Conservation (phyloP, 805 yeast species). For the Starmerella etchellsii region DNA sequence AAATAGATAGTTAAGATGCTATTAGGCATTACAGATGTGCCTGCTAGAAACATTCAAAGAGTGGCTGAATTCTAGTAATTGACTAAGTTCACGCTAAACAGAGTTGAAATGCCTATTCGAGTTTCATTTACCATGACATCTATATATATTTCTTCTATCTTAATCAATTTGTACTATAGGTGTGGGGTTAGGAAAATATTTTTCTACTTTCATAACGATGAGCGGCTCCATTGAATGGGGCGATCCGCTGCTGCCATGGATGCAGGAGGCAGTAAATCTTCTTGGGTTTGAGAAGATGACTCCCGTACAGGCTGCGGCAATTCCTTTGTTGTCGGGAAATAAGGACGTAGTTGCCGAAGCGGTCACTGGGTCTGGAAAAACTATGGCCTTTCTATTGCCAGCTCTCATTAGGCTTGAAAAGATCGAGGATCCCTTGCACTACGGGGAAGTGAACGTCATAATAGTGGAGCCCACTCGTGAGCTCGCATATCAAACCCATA, state of each 20-base stretch:
- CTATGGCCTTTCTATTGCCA: conserved; percentile 80
- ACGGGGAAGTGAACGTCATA: conserved; percentile 59
- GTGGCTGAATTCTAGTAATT: no score
- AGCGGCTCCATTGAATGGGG: conserved; percentile 19
- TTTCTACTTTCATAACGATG: background rate
- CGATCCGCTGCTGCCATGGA: conserved; percentile 22
- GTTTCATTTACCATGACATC: no score
- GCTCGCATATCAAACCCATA: conserved; percentile 41
- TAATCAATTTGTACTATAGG: no score
- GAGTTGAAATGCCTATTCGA: no score
- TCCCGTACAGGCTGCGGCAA: conserved; percentile 91
- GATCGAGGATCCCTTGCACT: conserved; percentile 23
- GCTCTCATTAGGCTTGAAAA: conserved; percentile 29
- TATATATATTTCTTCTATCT: no score
- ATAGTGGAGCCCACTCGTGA: conserved; percentile 61
- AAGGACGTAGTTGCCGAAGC: conserved; percentile 97
- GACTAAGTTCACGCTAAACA: no score
- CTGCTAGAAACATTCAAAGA: no score
- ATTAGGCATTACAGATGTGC: no score
- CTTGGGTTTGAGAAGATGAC: conserved; percentile 76
- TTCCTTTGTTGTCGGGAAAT: conserved; percentile 69
- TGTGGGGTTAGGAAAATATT: no score
- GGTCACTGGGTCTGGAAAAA: conserved; percentile 97
- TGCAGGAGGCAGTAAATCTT: conserved; percentile 50
- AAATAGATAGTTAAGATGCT: no score